Percentiles rank a stretch among this genome's conserved stretches.
Evolutionary conservation across 257 asterid genomes (phyloP).

Genomic region (Gardenia jasminoides): DNA sequence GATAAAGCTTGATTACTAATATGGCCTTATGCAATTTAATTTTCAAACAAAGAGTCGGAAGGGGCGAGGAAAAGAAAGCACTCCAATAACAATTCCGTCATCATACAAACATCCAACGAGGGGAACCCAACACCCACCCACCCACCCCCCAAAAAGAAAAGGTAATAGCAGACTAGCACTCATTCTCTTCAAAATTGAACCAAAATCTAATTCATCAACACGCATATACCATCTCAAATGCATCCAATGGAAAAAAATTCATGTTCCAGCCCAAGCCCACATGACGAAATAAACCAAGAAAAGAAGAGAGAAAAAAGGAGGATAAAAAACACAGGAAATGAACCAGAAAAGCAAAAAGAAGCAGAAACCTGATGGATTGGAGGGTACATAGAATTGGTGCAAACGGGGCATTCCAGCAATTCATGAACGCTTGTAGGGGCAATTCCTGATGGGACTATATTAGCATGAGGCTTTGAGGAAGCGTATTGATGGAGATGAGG

Average conservation of each 20-base stretch:
- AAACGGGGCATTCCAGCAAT: constrained; percentile 90
- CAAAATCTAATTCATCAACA: not conserved
- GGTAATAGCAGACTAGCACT: too few relatives aligned
- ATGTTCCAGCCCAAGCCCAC: not conserved
- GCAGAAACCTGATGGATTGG: constrained; percentile 79
- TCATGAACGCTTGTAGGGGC: constrained; percentile 77
- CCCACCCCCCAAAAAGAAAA: not conserved
- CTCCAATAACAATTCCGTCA: too few relatives aligned
- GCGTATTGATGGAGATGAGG: constrained; percentile 34
- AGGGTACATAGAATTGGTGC: constrained; percentile 90
- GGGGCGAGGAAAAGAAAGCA: too few relatives aligned
- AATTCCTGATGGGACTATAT: constrained; percentile 42
- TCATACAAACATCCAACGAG: too few relatives aligned
- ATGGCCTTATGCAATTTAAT: not conserved
- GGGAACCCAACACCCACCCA: not conserved
- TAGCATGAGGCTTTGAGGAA: constrained; percentile 45
- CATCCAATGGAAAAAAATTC: not conserved
- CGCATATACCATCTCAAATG: not conserved
- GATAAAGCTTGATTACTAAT: not conserved
- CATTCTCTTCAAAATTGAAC: not conserved
- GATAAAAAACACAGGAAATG: not conserved
- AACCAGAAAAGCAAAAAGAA: constrained; percentile 10
- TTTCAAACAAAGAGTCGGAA: not conserved
- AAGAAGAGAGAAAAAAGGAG: not conserved
- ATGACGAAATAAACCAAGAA: not conserved